Evolutionary conservation across 2,329 filamentous ascomycete species (phyloP), one percentile per base, ranked within the genome.

Genomic region (Raffaelea albimanens): DNA sequence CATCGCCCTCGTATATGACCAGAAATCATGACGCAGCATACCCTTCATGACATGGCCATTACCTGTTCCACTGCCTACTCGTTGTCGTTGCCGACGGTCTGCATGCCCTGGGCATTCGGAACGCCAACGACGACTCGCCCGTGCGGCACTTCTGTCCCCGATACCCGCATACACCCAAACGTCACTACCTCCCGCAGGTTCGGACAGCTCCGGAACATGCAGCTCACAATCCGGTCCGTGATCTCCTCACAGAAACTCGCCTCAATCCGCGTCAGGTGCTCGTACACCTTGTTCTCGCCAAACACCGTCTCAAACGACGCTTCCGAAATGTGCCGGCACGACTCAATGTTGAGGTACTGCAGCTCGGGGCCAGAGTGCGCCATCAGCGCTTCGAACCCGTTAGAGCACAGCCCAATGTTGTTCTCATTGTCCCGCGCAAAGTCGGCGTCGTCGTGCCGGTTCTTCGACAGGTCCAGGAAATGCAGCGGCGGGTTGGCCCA

Each of bases 371-470:
- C 86, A 0, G 89, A 95, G 60, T 96, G 91, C 1, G 70, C 67
- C 87, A 96, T 95, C 40, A 96, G 66, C 0, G 87, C 86, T 53
- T 75, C 70, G 67, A 97, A 91, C 0, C 85, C 89, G 5, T 75
- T 66, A 1, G 81, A 83, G 45, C 83, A 87, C 29, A 96, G 72
- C 2, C 90, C 91, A 40, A 91, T 67, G 21, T 75, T 72, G 48
- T 80, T 67, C 0, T 78, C 74, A 42, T 82, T 82, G 4, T 81
- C 78, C 20, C 82, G 75, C 0, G 87, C 83, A 22, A 77, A 76
- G 43, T 71, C 67, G 50, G 87, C 79, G 60, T 95, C 86, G 31
- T 94, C 61, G 56, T 88, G 79, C 18, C 90, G 85, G 50, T 83
- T 89, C 52, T 83, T 82, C 56, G 85, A 82, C 16, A 97, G 64